phyloP scores from a whole-genome alignment of 179 eudicot species.

The Patellifolia procumbens region DNA sequence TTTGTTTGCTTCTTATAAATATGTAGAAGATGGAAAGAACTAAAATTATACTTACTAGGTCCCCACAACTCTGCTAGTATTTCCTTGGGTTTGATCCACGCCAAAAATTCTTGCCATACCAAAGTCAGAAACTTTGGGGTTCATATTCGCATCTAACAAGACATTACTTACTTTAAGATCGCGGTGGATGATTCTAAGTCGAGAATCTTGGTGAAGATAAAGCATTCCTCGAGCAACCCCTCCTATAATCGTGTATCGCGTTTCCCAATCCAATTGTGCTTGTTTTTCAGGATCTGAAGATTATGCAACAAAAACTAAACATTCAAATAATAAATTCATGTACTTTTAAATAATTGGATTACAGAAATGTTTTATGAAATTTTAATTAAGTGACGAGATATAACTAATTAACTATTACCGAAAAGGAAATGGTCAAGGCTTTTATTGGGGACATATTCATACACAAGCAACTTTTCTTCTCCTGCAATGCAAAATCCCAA shows the following conservation, averaged over 20 bases:
- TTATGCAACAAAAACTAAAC: not conserved
- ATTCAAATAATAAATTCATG: too few species aligned
- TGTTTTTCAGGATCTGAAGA: conserved; percentile 31
- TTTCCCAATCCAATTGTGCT: conserved; percentile 27
- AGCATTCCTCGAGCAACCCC: conserved; percentile 48
- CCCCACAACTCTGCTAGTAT: conserved; percentile 42
- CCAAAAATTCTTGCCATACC: conserved; percentile 49
- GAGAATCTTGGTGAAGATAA: conserved; percentile 49
- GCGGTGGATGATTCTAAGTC: conserved; percentile 39
- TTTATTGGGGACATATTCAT: conserved; percentile 43
- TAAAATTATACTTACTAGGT: conserved; percentile 37
- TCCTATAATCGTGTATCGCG: conserved; percentile 31
- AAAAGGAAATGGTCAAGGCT: conserved; percentile 45
- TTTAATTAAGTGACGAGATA: too few species aligned
- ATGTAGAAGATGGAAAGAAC: not conserved
- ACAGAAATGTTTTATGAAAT: too few species aligned
- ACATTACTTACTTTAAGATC: conserved; percentile 45
- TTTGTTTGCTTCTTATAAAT: not conserved
- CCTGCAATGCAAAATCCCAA: conserved; percentile 39
- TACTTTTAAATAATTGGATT: too few species aligned
- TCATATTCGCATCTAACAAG: conserved; percentile 35
- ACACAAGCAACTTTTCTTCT: conserved; percentile 40
- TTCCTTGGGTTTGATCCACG: conserved; percentile 36
- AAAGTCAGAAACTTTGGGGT: conserved; percentile 44
- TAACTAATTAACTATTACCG: conserved; percentile 21